Evolutionary conservation across 1,284 basidiomycete genomes (phyloP).

Genomic region (Bondarzewia mesenterica): DNA sequence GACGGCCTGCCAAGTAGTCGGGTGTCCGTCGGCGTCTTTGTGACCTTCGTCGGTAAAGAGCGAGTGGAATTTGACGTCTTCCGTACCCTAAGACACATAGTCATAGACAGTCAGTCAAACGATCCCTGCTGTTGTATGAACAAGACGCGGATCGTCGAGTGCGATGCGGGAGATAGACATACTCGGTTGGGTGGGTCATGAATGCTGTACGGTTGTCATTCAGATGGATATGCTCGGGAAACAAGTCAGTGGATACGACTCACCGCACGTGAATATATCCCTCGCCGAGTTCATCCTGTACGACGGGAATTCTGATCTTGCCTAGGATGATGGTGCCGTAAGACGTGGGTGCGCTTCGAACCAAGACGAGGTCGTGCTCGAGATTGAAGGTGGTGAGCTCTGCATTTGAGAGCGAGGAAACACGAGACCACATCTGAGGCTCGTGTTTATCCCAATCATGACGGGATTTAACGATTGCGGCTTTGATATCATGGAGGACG

Average conservation of each 20-base stretch:
- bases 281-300: slow-evolving; percentile 51
- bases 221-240: background rate
- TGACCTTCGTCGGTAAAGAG: slow-evolving; percentile 60
- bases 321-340: slow-evolving; percentile 71
- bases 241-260: slow-evolving; percentile 13
- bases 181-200: slow-evolving; percentile 71
- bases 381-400: slow-evolving; percentile 47
- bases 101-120: background rate
- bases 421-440: slow-evolving; percentile 65
- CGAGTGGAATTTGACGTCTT: slow-evolving; percentile 64
- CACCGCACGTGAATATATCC: slow-evolving; percentile 71
- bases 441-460: slow-evolving; percentile 66
- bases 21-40: slow-evolving; percentile 39
- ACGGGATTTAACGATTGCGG: slow-evolving; percentile 55
- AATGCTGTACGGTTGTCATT: slow-evolving; percentile 30
- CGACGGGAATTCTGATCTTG: slow-evolving; percentile 63
- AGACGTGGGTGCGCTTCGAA: slow-evolving; percentile 37
- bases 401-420: slow-evolving; percentile 39
- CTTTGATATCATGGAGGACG: slow-evolving; percentile 48
- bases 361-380: slow-evolving; percentile 47
- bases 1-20: slow-evolving; percentile 55
- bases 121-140: background rate
- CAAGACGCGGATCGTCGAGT: background rate
- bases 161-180: slow-evolving; percentile 13
- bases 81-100: slow-evolving; percentile 41